Evolutionary conservation across 1,139 yeast genomes (phyloP).

Genomic region (Debaryomyces udenii): DNA sequence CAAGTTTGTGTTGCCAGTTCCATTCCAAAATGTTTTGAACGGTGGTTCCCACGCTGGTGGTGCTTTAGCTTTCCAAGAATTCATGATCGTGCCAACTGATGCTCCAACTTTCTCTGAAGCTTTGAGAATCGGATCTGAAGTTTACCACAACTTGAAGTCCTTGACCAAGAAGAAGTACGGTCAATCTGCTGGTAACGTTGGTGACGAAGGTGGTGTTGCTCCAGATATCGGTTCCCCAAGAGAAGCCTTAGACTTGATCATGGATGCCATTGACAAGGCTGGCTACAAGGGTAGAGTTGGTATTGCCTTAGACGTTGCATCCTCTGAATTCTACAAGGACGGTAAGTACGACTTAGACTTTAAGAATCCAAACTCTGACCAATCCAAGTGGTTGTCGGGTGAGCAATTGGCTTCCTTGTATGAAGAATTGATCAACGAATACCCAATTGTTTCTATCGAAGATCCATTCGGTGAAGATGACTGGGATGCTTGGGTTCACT

Average conservation of each 20-base stretch:
- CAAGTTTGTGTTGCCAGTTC: conserved; percentile 83
- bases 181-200: conserved; percentile 92
- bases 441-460: conserved; percentile 93
- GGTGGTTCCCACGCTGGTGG: conserved; percentile 99
- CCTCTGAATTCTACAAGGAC: conserved; percentile 89
- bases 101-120: conserved; percentile 85
- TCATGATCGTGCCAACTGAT: conserved; percentile 89
- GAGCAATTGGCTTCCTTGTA: conserved; percentile 77
- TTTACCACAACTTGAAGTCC: conserved; percentile 84
- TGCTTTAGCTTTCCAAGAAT: conserved; percentile 91
- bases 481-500: conserved; percentile 91
- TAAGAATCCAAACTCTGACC: conserved; percentile 86
- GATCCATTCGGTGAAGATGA: conserved; percentile 97
- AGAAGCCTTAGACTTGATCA: conserved; percentile 89
- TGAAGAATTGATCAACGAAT: conserved; percentile 68
- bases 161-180: conserved; percentile 87
- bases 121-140: conserved; percentile 87
- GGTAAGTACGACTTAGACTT: conserved; percentile 92
- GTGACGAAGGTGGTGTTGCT: conserved; percentile 98
- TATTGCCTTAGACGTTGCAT: conserved; percentile 87
- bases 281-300: conserved; percentile 85
- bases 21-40: conserved; percentile 91
- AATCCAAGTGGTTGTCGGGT: conserved; percentile 81
- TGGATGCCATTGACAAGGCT: conserved; percentile 77
- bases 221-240: conserved; percentile 85